phyloP scores from a whole-genome alignment of 2,329 filamentous ascomycete genomes.

The Pezicula neosporulosa region DNA sequence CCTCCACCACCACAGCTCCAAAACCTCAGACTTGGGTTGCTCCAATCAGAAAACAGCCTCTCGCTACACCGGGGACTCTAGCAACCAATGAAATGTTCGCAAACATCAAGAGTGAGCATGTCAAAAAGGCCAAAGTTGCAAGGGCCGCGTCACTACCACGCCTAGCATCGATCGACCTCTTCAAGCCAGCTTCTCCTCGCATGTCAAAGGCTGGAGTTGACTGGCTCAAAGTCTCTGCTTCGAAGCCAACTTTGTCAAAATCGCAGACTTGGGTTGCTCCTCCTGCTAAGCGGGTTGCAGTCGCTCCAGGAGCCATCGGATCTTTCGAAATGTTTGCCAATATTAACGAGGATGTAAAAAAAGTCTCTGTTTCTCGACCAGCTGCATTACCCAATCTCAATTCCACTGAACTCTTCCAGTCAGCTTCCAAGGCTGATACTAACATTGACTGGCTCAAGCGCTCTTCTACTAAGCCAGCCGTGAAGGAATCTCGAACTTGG shows the following conservation, averaged over 20 bases:
- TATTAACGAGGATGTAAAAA: neutral
- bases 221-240: slow-evolving; percentile 1
- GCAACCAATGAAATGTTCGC: neutral
- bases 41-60: neutral
- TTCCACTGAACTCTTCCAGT: neutral
- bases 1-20: neutral
- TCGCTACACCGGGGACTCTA: neutral
- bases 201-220: neutral
- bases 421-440: neutral
- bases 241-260: neutral
- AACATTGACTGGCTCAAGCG: neutral
- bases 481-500: no score
- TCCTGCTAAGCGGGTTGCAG: neutral
- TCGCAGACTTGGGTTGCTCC: slow-evolving; percentile 1
- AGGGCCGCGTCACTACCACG: neutral
- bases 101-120: neutral
- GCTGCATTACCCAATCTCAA: neutral
- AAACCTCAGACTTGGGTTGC: neutral
- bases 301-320: neutral
- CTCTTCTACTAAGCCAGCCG: neutral
- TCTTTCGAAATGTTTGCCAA: neutral
- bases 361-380: neutral
- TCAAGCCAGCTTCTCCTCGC: neutral
- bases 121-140: neutral
- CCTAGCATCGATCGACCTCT: neutral